phyloP scores from a whole-genome alignment of 441 rosid genomes.

The Adansonia grandidieri region DNA sequence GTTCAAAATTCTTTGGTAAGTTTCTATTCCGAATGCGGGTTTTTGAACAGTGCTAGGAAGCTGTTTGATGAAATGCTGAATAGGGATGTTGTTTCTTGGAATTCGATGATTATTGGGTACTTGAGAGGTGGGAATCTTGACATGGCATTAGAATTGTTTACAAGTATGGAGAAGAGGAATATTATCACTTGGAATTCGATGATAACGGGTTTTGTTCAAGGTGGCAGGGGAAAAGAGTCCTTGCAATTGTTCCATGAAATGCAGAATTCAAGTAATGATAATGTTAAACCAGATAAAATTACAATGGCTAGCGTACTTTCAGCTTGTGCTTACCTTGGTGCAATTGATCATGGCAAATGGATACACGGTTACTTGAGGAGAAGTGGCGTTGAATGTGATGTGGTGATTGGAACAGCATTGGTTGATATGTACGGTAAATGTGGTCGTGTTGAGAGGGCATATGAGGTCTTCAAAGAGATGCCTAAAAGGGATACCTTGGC shows the following conservation, averaged over 20 bases:
- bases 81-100: constrained; percentile 65
- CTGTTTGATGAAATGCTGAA: constrained; percentile 59
- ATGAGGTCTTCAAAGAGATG: constrained; percentile 50
- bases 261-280: constrained; percentile 36
- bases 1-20: constrained; percentile 51
- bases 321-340: constrained; percentile 67
- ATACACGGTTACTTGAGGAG: constrained; percentile 50
- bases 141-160: constrained; percentile 43
- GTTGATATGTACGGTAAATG: constrained; percentile 74
- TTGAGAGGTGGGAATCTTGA: constrained; percentile 55
- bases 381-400: constrained; percentile 51
- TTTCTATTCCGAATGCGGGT: constrained; percentile 41
- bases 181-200: constrained; percentile 60
- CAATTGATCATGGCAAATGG: constrained; percentile 60
- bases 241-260: constrained; percentile 56
- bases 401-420: constrained; percentile 58
- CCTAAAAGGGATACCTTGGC: constrained; percentile 53
- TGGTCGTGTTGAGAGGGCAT: constrained; percentile 51
- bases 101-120: constrained; percentile 53
- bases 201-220: constrained; percentile 59
- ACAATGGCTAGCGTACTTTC: constrained; percentile 61
- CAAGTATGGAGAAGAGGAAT: constrained; percentile 45
- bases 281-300: constrained; percentile 52
- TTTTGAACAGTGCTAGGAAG: constrained; percentile 38
- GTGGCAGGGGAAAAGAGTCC: constrained; percentile 55